Evolutionary conservation across 345 rosid species (phyloP).

Genomic region (Syzygium aqueum): DNA sequence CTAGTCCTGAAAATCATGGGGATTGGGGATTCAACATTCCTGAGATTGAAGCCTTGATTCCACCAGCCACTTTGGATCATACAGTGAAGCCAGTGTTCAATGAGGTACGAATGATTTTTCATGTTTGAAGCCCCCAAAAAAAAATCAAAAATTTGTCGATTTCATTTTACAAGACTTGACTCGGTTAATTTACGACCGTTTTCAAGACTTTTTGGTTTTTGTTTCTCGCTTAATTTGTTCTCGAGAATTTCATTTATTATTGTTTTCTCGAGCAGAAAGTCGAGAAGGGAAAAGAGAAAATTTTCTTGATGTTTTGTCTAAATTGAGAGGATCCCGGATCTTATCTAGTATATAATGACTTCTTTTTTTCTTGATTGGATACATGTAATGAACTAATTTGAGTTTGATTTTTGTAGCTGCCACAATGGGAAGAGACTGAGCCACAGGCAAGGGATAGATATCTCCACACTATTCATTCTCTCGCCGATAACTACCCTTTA

Average conservation of each 20-base stretch:
- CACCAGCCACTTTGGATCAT: constrained; percentile 56
- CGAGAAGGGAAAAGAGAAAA: neutral
- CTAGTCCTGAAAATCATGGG: constrained; percentile 24
- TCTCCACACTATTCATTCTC: constrained; percentile 40
- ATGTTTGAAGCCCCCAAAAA: neutral
- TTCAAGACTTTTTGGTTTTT: neutral
- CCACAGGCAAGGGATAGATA: constrained; percentile 42
- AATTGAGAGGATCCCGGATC: neutral
- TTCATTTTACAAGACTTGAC: neutral
- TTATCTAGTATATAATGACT: neutral
- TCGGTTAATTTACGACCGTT: neutral
- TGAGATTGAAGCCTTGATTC: constrained; percentile 52
- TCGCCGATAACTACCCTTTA: constrained; percentile 64
- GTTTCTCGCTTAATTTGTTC: neutral
- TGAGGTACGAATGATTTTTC: constrained; percentile 23
- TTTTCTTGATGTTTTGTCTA: neutral
- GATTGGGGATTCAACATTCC: constrained; percentile 40
- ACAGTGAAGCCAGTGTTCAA: constrained; percentile 31
- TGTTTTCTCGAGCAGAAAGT: neutral
- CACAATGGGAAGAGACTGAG: constrained; percentile 60
- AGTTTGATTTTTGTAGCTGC: constrained; percentile 30
- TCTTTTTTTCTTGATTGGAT: neutral
- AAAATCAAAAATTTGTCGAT: neutral
- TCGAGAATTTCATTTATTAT: neutral
- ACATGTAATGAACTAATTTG: neutral